phyloP scores from a whole-genome alignment of 2,329 filamentous ascomycete genomes.

The Exophiala mesophila region DNA sequence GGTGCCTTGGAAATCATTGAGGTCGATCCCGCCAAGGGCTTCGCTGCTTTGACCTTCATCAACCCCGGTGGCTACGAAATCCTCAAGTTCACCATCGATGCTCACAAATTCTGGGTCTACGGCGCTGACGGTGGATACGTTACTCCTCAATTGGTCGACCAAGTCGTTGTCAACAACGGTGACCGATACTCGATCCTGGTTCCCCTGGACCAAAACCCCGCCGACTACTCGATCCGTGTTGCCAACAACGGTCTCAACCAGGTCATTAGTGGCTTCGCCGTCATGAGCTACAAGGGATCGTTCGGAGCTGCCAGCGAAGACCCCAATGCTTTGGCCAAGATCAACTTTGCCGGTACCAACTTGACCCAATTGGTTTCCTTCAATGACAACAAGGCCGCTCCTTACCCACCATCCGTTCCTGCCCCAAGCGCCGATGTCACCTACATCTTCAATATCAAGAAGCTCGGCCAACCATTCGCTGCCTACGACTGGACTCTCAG shows the following conservation, averaged over 20 bases:
- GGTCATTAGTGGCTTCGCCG: slow-evolving; percentile 50
- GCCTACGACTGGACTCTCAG: slow-evolving; percentile 54
- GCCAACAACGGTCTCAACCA: slow-evolving; percentile 49
- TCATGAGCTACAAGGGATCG: slow-evolving; percentile 40
- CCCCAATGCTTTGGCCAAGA: slow-evolving; percentile 39
- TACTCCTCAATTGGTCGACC: slow-evolving; percentile 36
- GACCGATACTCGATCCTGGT: slow-evolving; percentile 40
- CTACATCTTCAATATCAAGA: slow-evolving; percentile 35
- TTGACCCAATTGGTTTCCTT: slow-evolving; percentile 40
- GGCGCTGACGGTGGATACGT: slow-evolving; percentile 42
- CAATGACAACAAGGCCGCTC: slow-evolving; percentile 39
- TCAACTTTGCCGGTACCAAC: slow-evolving; percentile 49
- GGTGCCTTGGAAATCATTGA: slow-evolving; percentile 19
- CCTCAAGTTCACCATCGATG: slow-evolving; percentile 40
- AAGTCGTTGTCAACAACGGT: slow-evolving; percentile 34
- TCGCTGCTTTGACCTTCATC: slow-evolving; percentile 38
- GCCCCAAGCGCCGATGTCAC: slow-evolving; percentile 43
- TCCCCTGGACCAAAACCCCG: slow-evolving; percentile 35
- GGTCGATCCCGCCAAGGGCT: slow-evolving; percentile 33
- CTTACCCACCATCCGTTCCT: slow-evolving; percentile 47
- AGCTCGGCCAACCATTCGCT: slow-evolving; percentile 30
- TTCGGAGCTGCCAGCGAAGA: slow-evolving; percentile 21
- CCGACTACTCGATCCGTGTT: slow-evolving; percentile 45
- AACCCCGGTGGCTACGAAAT: slow-evolving; percentile 33
- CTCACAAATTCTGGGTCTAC: slow-evolving; percentile 43